A percentile compares a stretch with the other conserved stretches of the same genome.
Evolutionary conservation across 495 filamentous ascomycete species (phyloP).

Genomic region (Neurospora sp.): DNA sequence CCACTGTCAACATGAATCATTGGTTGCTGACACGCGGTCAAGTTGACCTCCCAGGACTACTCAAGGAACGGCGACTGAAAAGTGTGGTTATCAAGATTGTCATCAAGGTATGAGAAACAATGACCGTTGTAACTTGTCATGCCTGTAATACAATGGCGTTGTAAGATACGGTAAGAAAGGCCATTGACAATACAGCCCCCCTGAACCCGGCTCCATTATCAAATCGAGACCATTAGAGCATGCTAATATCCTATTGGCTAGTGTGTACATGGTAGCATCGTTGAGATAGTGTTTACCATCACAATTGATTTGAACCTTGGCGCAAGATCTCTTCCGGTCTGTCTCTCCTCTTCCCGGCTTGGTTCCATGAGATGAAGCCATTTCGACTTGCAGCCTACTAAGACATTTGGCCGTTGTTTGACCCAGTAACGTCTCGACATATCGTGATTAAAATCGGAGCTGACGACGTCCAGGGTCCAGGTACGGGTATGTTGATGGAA

Average conservation of each 20-base stretch:
- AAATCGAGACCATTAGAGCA: neutral
- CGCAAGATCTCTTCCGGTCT: neutral
- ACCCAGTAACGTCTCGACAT: neutral
- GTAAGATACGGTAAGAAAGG: neutral
- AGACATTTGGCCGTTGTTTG: neutral
- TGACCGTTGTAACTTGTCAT: neutral
- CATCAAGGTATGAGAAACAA: neutral
- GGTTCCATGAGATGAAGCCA: neutral
- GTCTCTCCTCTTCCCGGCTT: neutral
- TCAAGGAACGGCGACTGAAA: neutral
- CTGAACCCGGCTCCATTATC: neutral
- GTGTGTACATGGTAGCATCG: neutral
- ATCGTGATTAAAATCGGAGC: neutral
- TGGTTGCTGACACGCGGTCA: neutral
- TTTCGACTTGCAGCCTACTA: neutral
- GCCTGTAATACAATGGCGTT: neutral
- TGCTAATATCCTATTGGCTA: neutral
- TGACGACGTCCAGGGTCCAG: neutral
- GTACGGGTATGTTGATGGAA: neutral
- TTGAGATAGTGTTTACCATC: neutral
- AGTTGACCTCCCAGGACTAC: neutral
- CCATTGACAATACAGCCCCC: neutral
- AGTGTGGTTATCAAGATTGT: neutral
- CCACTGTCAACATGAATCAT: neutral
- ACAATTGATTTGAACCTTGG: neutral